Evolutionary conservation across 208 protist species (phyloP), one percentile per base, ranked within the genome.

Genomic region (Porcisia hertigi): DNA sequence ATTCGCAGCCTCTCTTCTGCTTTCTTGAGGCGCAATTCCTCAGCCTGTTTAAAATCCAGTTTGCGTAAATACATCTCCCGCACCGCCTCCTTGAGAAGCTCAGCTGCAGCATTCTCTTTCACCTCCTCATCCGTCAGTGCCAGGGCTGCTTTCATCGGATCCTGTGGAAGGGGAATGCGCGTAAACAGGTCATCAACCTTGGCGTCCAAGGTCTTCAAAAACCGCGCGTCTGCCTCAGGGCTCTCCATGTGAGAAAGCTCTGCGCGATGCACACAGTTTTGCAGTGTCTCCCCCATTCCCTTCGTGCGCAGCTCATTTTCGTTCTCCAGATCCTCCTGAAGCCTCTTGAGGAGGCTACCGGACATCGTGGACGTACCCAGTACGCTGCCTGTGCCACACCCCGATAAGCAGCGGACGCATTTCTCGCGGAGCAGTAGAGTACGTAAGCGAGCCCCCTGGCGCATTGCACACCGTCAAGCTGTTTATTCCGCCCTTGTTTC

Each of bases 201-300:
- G 1, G 53, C 57, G 14, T 84, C 76, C 14, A 96, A 70, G 34
- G 83, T 82, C 49, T 83, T 81, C 12, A 84, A 16, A 66, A 93
- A 91, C 36, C 81, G 76, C 6, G 77, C 81, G 72, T 97, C 93
- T 6, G 84, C 85, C 72, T 96, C 88, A 0, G 93, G 91, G 80
- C 91, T 94, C 64, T 97, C 91, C 81, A 97, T 90, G 77, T 97
- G 93, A 49, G 88, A 87, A 57, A 97, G 80, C 64, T 93, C 88
- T 8, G 87, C 82, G 6, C 77, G 73, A 36, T 83, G 53, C 58
- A 93, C 75, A 65, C 77, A 90, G 71, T 85, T 91, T 36, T 79
- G 77, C 73, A 90, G 80, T 18, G 83, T 89, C 58, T 93, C 86
- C 8, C 83, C 87, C 14, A 93, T 86, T 3, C 88, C 75, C 7